A percentile compares a stretch with the other conserved stretches of the same genome.
Conservation (phyloP, 306 rosid species). For the Prunus persica region Prunus_persica_NCBIv2 NC_034011.1:2570501-2571000, state of each 20-base stretch:
- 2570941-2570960: background rate
- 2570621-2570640: slow-evolving; percentile 81
- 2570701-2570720: slow-evolving; percentile 6
- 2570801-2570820: background rate
- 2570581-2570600: slow-evolving; percentile 37
- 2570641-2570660: slow-evolving; percentile 90
- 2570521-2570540: slow-evolving; percentile 1
- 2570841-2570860: background rate
- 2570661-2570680: slow-evolving; percentile 68
- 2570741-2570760: background rate
- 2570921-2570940: background rate
- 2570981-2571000: background rate
- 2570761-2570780: background rate
- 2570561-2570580: background rate
- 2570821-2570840: background rate
- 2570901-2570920: background rate
- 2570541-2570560: background rate
- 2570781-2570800: background rate
- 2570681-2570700: slow-evolving; percentile 86
- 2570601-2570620: slow-evolving; percentile 95
- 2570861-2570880: background rate
- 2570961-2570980: background rate
- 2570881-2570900: background rate
- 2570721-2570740: background rate
- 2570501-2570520: slow-evolving; percentile 14